These are phyloP conservation scores for Aristolochia contorta DNA, from an alignment of 164 flowering plant species.

Conservation along the genomic window DNA sequence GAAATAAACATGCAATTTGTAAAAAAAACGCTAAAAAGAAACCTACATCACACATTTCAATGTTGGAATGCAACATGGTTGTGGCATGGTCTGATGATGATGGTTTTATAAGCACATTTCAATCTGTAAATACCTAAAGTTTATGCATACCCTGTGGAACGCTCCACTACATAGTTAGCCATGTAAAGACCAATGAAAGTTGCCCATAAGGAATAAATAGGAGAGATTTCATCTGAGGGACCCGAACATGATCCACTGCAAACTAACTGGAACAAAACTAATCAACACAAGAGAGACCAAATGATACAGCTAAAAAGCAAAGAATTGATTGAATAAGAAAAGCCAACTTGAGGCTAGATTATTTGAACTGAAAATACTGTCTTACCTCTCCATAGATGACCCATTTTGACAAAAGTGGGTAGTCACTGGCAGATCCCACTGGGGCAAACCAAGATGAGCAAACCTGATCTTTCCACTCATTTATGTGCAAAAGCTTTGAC, in stretches of 20 bases:
- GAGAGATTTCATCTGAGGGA: conserved; percentile 84
- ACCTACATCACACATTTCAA: background rate
- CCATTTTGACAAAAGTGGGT: conserved; percentile 96
- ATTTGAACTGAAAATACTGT: background rate
- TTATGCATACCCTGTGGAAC: conserved; percentile 85
- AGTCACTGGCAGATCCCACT: conserved; percentile 98
- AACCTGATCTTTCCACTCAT: conserved; percentile 80
- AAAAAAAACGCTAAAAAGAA: background rate
- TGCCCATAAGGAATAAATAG: conserved; percentile 96
- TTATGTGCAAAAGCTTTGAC: conserved; percentile 52
- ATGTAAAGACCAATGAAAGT: conserved; percentile 97
- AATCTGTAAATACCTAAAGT: too few relatives aligned
- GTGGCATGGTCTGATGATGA: background rate
- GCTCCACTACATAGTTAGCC: conserved; percentile 93
- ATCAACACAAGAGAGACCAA: background rate
- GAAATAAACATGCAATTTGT: background rate
- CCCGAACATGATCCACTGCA: conserved; percentile 68
- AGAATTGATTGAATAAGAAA: background rate
- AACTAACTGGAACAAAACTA: conserved; percentile 37
- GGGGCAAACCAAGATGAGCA: conserved; percentile 99
- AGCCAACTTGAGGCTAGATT: background rate
- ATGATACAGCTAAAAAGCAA: background rate
- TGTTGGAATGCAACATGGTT: background rate
- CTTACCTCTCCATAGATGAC: conserved; percentile 92
- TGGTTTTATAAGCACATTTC: too few relatives aligned